Evolutionary conservation across 148 eudicot species (phyloP), one percentile per base, ranked within the genome.

Genomic region (Amaranthus hypochondriacus): DNA sequence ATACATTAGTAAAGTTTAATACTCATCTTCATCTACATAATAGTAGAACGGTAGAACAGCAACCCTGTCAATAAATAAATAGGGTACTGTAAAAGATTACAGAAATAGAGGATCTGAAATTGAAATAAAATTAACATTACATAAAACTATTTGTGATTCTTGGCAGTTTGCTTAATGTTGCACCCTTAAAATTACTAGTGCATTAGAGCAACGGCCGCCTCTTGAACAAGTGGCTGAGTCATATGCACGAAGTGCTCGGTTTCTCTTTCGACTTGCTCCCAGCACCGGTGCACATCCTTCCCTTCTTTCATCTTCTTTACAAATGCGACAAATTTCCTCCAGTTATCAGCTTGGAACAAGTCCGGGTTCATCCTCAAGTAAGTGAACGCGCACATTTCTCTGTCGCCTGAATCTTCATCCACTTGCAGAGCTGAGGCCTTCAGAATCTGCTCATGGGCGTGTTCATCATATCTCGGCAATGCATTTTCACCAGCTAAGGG

Each of bases 221-320:
- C 97, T 69, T 94, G 92, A 39, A 94, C 96, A 54, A 92, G 77
- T 2, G 94, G 90, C 80, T 70, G 88, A 1, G 89, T 89, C 3
- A 80, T 86, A 64, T 89, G 93, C 73, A 94, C 93, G 71, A 88
- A 92, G 74, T 94, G 92, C 83, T 94, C 96, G 0, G 97, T 87
- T 76, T 92, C 97, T 62, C 96, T 77, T 76, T 92, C 98, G 6
- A 92, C 93, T 15, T 95, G 71, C 84, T 95, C 97, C 86, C 86
- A 46, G 65, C 98, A 94, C 74, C 62, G 62, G 39, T 82, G 42
- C 10, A 56, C 71, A 3, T 79, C 87, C 62, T 86, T 90, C 28
- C 97, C 98, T 79, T 95, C 98, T 48, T 80, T 88, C 98, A 95
- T 95, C 80, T 88, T 95, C 92, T 95, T 92, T 69, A 95, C 98